Conservation (phyloP, 768 basidiomycete genomes). For the Tricholomella constricta region DNA sequence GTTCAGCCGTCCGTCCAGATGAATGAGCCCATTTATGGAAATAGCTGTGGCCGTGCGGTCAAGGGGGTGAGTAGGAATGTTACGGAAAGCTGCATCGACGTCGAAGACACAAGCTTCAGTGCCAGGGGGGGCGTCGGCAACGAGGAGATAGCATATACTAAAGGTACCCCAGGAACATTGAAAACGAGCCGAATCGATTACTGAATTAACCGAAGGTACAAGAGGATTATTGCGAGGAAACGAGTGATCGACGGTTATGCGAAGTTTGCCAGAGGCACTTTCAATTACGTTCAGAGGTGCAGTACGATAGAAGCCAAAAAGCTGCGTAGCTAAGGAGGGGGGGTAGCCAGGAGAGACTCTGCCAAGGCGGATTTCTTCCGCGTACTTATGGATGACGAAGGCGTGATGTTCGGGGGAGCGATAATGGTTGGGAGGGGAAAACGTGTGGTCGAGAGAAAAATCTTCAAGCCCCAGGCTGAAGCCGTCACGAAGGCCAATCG, state of each 20-base stretch:
- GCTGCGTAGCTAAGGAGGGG: neutral
- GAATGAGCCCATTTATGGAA: neutral
- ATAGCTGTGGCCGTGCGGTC: neutral
- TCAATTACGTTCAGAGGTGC: constrained; percentile 1
- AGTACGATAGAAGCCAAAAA: constrained; percentile 2
- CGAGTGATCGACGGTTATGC: constrained; percentile 2
- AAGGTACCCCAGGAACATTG: neutral
- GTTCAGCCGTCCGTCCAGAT: neutral
- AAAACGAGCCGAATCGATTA: neutral
- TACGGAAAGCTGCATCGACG: neutral
- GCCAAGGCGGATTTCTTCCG: neutral
- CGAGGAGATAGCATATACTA: neutral
- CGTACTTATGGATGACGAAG: neutral
- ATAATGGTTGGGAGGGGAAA: constrained; percentile 3
- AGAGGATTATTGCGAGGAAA: neutral
- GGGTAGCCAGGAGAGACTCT: neutral
- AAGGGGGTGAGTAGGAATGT: neutral
- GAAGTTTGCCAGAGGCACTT: neutral
- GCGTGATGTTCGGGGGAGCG: neutral
- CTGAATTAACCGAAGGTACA: neutral
- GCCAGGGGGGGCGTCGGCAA: neutral
- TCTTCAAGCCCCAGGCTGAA: constrained; percentile 1
- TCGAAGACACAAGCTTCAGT: neutral
- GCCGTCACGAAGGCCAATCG: neutral
- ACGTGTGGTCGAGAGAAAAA: neutral